Base-by-base conservation (phyloP, 2,329 filamentous ascomycete genomes). In the Neonectria faginata region DNA sequence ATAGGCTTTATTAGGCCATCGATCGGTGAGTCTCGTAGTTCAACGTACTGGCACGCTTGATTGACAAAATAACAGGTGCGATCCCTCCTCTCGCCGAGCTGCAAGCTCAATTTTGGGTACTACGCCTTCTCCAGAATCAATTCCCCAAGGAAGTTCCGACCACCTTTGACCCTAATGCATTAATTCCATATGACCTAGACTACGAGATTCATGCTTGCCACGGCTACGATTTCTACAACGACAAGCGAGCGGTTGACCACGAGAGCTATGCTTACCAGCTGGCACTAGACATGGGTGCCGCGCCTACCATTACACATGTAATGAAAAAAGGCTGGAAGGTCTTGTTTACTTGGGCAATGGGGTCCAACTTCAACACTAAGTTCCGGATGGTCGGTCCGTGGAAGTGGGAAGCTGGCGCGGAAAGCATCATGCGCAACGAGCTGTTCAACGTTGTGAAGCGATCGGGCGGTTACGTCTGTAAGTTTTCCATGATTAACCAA, bases 181-280 rank as follows among this genome's bases (percentile, higher is more conserved):
- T 82, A 0, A 60, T 67, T 1, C 41, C 70, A 0, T 81, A 82
- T 27, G 78, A 83, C 7, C 61, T 80, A 1, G 78, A 83, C 67
- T 85, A 81, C 59, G 69, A 76, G 20, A 77, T 84, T 3, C 79
- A 79, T 39, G 55, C 75, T 0, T 75, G 75, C 6, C 74, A 69
- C 0, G 67, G 69, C 11, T 79, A 80, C 64, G 78, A 78, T 57
- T 68, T 79, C 25, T 77, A 70, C 55, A 63, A 73, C 22, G 74
- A 66, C 25, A 79, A 80, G 67, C 75, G 79, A 57, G 83, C 80
- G 10, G 82, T 85, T 1, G 83, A 85, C 48, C 83, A 85, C 56
- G 83, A 85, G 62, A 80, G 78, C 60, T 85, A 85, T 65, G 80
- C 81, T 0, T 85, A 84, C 71, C 83, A 85, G 72, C 77, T 85